Conservation (phyloP, 805 yeast species). For the Candida argentea region DNA sequence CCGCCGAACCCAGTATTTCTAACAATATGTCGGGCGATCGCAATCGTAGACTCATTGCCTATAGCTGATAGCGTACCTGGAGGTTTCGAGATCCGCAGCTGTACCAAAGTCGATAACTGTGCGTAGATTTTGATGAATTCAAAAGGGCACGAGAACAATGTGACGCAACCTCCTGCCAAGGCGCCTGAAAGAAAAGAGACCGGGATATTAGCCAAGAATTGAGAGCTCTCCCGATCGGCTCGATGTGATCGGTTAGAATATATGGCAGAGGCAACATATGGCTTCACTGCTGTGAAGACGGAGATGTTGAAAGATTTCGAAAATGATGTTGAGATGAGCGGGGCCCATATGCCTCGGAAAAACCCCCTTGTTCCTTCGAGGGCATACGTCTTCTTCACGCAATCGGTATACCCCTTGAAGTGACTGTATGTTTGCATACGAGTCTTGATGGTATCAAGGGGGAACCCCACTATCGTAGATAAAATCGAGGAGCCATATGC, state of each 20-base stretch:
- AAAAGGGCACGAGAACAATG: conserved; percentile 70
- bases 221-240: conserved; percentile 1
- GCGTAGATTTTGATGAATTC: conserved; percentile 77
- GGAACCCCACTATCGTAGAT: conserved; percentile 68
- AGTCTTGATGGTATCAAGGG: conserved; percentile 79
- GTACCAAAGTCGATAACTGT: conserved; percentile 50
- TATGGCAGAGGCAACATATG: conserved; percentile 13
- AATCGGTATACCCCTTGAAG: conserved; percentile 46
- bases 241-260: too few species aligned
- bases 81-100: conserved; percentile 5
- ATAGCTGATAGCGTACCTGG: conserved; percentile 7
- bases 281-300: conserved; percentile 47
- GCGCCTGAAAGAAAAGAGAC: conserved; percentile 49
- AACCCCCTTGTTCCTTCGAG: conserved; percentile 63
- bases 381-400: conserved; percentile 43
- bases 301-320: conserved; percentile 60
- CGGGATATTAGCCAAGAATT: conserved; percentile 25
- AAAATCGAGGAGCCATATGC: conserved; percentile 57
- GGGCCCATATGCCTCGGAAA: conserved; percentile 70
- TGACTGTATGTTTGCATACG: conserved; percentile 68
- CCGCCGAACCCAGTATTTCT: conserved; percentile 52
- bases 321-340: conserved; percentile 54
- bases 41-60: conserved; percentile 29
- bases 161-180: conserved; percentile 54
- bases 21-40: conserved; percentile 38